Evolutionary conservation across 192 early-diverging fungal species (phyloP).

Genomic region (Podila clonocystis): DNA sequence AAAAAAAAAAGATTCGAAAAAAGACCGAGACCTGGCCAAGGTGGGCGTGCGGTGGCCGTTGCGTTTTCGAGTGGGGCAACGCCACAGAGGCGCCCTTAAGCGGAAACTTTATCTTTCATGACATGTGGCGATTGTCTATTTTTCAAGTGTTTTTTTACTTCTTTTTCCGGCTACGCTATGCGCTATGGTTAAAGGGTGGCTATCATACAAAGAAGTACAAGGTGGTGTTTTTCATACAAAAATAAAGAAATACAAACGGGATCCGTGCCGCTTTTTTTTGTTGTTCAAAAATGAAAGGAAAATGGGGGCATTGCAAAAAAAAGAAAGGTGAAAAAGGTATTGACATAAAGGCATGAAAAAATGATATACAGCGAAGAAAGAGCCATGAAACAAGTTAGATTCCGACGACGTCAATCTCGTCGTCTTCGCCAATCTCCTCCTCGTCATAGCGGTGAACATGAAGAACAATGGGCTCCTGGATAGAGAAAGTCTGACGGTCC

Average conservation of each 20-base stretch:
- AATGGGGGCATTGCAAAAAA: slow-evolving; percentile 8
- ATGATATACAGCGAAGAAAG: background rate
- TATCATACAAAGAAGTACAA: no score
- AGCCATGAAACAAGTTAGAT: slow-evolving; percentile 11
- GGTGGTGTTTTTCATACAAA: no score
- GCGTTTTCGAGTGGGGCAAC: no score
- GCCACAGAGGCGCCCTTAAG: no score
- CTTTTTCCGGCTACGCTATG: no score
- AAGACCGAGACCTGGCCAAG: no score
- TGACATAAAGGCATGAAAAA: background rate
- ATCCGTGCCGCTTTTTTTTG: slow-evolving; percentile 6
- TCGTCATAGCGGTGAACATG: slow-evolving; percentile 3
- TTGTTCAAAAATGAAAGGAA: background rate
- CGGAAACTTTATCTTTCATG: no score
- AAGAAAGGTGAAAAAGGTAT: background rate
- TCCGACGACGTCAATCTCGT: slow-evolving; percentile 45
- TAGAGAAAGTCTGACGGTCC: slow-evolving; percentile 12
- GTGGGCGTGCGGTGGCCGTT: no score
- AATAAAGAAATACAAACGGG: no score
- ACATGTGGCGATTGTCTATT: no score
- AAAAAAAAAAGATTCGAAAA: background rate
- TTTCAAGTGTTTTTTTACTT: no score
- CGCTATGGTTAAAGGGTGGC: no score
- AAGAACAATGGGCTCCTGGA: slow-evolving; percentile 15
- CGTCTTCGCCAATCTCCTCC: slow-evolving; percentile 42